Conservation (phyloP, 306 rosid species). For the Prunus armeniaca region DNA sequence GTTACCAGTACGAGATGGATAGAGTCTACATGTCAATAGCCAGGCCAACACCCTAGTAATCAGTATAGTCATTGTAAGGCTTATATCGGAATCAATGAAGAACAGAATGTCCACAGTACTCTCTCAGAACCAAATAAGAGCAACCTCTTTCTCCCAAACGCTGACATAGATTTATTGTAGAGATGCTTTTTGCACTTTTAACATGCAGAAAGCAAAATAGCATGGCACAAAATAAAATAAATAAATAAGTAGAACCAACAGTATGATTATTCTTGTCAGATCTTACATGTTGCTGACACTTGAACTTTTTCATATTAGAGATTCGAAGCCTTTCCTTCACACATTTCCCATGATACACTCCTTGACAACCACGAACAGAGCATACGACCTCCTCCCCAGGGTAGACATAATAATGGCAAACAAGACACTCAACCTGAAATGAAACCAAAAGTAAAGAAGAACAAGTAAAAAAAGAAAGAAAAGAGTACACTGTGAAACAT, state of each 20-base stretch:
- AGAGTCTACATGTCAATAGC: neutral
- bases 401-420: constrained; percentile 42
- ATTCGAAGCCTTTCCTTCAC: constrained; percentile 46
- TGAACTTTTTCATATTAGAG: constrained; percentile 58
- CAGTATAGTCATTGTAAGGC: neutral
- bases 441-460: neutral
- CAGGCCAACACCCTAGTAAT: neutral
- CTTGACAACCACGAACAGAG: constrained; percentile 66
- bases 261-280: constrained; percentile 7
- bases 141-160: neutral
- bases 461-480: neutral
- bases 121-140: neutral
- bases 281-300: constrained; percentile 84
- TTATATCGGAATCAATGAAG: neutral
- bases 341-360: constrained; percentile 58
- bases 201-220: neutral
- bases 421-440: constrained; percentile 58
- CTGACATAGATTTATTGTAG: neutral
- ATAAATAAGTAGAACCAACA: neutral
- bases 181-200: neutral
- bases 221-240: neutral
- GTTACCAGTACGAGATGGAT: neutral
- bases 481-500: neutral
- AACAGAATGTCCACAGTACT: neutral
- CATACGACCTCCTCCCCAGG: constrained; percentile 58